These are phyloP conservation scores for Phytophthora citricola DNA, from an alignment of 352 stramenopile species.

Conservation along the genomic window DNA sequence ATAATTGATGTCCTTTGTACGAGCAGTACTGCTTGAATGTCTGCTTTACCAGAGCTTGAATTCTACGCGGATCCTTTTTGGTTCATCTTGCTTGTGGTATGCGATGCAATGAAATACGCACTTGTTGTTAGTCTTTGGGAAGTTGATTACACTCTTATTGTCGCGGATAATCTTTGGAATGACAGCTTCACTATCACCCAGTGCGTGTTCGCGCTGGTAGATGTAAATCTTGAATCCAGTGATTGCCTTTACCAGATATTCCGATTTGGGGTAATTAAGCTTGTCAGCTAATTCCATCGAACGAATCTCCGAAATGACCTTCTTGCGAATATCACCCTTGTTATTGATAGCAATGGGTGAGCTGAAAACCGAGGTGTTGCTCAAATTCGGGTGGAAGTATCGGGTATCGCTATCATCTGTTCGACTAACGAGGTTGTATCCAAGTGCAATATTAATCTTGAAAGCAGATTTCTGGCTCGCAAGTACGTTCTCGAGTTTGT, in stretches of 20 bases:
- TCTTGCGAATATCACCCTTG: conserved; percentile 1
- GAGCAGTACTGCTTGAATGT: conserved; percentile 10
- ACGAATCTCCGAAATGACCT: conserved; percentile 2
- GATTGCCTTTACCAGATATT: conserved; percentile 16
- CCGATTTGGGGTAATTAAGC: conserved; percentile 3
- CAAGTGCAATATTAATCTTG: conserved; percentile 27
- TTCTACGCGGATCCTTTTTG: conserved; percentile 9
- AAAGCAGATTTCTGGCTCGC: conserved; percentile 14
- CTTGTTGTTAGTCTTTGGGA: conserved; percentile 29
- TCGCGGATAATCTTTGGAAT: no score
- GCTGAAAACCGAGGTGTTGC: conserved; percentile 23
- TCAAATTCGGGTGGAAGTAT: conserved; percentile 10
- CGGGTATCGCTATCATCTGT: conserved; percentile 2
- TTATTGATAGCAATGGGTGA: conserved; percentile 16
- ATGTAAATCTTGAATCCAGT: conserved; percentile 27
- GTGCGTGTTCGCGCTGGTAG: no score
- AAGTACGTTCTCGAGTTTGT: conserved; percentile 13
- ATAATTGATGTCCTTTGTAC: conserved; percentile 5
- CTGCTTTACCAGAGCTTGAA: conserved; percentile 9
- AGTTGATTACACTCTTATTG: no score
- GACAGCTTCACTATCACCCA: no score
- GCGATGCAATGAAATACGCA: conserved; percentile 11
- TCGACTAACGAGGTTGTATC: conserved; percentile 21
- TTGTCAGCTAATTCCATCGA: neutral
- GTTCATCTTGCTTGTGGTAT: neutral